Evolutionary conservation across 768 basidiomycete species (phyloP).

Genomic region (Xerocomellus intermedius): DNA sequence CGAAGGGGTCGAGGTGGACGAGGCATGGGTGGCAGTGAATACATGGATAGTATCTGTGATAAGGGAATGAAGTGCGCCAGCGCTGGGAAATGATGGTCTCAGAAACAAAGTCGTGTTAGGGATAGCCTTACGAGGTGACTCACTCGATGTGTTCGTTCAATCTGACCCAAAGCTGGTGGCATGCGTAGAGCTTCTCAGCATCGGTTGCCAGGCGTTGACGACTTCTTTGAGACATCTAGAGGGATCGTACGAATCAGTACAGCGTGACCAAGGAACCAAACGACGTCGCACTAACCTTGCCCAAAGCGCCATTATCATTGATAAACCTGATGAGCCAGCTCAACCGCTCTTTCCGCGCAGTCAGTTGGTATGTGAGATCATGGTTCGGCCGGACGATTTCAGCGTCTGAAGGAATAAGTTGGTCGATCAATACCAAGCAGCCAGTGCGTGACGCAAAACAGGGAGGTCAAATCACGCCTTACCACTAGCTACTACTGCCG

Average conservation of each 20-base stretch:
- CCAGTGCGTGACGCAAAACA: not conserved
- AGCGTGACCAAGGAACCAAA: not conserved
- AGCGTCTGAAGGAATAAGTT: constrained; percentile 41
- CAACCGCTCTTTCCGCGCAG: constrained; percentile 69
- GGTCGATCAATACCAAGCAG: not conserved
- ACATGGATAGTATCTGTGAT: constrained; percentile 67
- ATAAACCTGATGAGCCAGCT: constrained; percentile 88
- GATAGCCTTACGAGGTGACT: constrained; percentile 20
- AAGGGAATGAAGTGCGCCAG: constrained; percentile 56
- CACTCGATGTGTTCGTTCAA: constrained; percentile 69
- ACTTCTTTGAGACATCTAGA: constrained; percentile 76
- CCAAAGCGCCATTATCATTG: constrained; percentile 78
- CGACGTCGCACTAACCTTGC: constrained; percentile 50
- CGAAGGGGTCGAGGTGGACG: constrained; percentile 13
- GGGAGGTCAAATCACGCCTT: not conserved
- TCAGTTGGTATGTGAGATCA: constrained; percentile 77
- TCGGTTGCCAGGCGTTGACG: constrained; percentile 75
- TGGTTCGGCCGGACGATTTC: constrained; percentile 71
- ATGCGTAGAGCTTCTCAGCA: constrained; percentile 84
- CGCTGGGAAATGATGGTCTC: constrained; percentile 34
- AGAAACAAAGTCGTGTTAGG: not conserved
- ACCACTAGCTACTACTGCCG: constrained; percentile 74
- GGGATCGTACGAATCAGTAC: constrained; percentile 4
- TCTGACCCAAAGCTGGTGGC: constrained; percentile 75
- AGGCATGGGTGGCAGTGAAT: constrained; percentile 52